phyloP scores from a whole-genome alignment of 148 eudicot species.

The Pharnaceum exiguum region DNA sequence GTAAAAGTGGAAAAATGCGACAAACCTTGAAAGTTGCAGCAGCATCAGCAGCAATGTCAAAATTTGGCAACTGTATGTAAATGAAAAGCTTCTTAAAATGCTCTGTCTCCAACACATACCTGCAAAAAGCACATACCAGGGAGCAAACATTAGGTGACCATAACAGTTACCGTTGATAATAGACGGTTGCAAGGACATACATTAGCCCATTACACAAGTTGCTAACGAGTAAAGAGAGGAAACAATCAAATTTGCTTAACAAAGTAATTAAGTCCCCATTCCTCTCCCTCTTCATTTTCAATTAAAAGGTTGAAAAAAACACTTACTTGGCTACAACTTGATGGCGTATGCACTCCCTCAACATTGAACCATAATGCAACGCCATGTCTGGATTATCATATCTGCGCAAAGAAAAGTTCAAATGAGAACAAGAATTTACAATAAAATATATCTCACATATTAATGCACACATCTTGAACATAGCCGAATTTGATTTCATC shows the following conservation, averaged over 20 bases:
- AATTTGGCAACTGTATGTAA: conserved; percentile 89
- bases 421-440: neutral
- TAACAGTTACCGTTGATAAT: too few species aligned
- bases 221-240: too few species aligned
- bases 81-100: conserved; percentile 88
- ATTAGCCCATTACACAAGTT: too few species aligned
- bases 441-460: neutral
- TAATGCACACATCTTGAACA: too few species aligned
- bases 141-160: neutral
- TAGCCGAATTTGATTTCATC: too few species aligned
- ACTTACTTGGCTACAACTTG: conserved; percentile 93
- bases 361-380: conserved; percentile 90
- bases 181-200: too few species aligned
- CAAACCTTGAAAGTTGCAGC: conserved; percentile 92
- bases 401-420: conserved; percentile 32
- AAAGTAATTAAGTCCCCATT: too few species aligned
- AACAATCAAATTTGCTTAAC: too few species aligned
- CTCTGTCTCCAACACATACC: conserved; percentile 86
- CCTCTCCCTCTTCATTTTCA: neutral
- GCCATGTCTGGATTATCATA: conserved; percentile 88
- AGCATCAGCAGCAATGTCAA: conserved; percentile 98
- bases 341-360: conserved; percentile 99
- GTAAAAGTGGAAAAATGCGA: conserved; percentile 8
- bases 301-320: too few species aligned
- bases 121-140: conserved; percentile 20